Evolutionary conservation across 805 yeast genomes (phyloP).

Genomic region (Sugiyamaella chiloensis): DNA sequence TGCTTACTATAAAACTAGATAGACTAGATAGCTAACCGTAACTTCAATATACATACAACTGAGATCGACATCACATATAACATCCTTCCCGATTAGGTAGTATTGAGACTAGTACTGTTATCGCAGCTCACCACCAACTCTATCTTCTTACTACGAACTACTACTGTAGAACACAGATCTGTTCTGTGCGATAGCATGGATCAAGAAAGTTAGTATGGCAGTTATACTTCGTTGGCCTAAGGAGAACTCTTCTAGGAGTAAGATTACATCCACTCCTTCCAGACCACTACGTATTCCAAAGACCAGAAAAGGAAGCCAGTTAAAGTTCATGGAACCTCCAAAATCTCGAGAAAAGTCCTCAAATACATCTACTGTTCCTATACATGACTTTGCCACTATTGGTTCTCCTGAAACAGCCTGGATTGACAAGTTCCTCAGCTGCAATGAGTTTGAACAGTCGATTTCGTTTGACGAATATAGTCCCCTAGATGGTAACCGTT

Average conservation of each 20-base stretch:
- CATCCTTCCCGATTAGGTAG: too few relatives aligned
- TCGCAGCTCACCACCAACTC: too few relatives aligned
- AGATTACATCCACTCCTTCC: neutral
- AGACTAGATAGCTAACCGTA: too few relatives aligned
- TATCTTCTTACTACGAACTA: too few relatives aligned
- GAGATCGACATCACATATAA: too few relatives aligned
- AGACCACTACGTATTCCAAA: slow-evolving; percentile 1
- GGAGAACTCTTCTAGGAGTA: neutral
- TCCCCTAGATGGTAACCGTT: neutral
- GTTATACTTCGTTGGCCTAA: neutral
- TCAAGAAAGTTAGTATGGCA: too few relatives aligned
- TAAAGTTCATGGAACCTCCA: neutral
- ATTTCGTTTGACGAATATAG: neutral
- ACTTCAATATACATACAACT: too few relatives aligned
- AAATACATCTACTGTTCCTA: neutral
- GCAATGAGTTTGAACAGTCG: neutral
- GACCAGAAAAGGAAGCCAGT: neutral
- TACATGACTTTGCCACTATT: neutral
- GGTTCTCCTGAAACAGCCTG: neutral
- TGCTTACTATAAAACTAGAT: too few relatives aligned
- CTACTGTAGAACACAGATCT: too few relatives aligned
- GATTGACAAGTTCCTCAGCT: neutral
- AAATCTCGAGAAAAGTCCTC: neutral
- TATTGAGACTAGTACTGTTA: too few relatives aligned
- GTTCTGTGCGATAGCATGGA: too few relatives aligned